Evolutionary conservation across 2,329 filamentous ascomycete species (phyloP), one percentile per base, ranked within the genome.

Genomic region (Ilyonectria sp.): DNA sequence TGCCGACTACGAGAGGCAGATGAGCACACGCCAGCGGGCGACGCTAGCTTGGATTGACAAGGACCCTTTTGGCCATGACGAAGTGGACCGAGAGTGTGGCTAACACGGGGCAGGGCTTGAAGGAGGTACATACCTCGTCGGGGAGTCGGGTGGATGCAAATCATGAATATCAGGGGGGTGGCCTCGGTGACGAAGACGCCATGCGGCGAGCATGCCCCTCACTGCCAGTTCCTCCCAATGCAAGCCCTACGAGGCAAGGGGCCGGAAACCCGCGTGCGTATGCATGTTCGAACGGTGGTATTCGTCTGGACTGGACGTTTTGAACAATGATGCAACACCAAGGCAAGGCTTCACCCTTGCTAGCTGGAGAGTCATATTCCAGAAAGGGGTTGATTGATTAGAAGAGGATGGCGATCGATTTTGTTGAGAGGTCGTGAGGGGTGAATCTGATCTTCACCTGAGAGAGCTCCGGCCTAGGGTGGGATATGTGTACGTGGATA

Each of bases 1-100:
- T 57, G 60, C 65, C 74, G 74, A 58, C 66, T 46, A 63, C 64
- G 58, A 69, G 58, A 49, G 57, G 53, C 55, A 60, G 62, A 64
- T 63, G 70, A 69, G 73, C 71, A 72, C 70, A 67, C 57, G 65
- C 74, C 74, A 69, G 35, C 53, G 53, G 46, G 67, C 29, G 71
- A 71, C 67, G 67, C 69, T 67, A 68, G 65, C 66, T 52, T 71
- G 53, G 62, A 58, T 60, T 50, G 31, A 55, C 56, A 46, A 59
- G 40, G 31, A 60, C 63, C 44, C 37, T 49, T 65, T 37, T 61
- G 46, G 53, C 21, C 44, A 49, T 31, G 47, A 29, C 50, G 49
- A 46, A 65, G 59, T 57, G 58, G 58, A 52, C 53, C 63, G 54
- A 55, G 55, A 60, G 40, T 61, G 29, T 21, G 59, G 56, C 56